Evolutionary conservation across 371 early-diverging fungal genomes (phyloP), one percentile per base, ranked within the genome.

Genomic region (Actinomortierella wolfii): DNA sequence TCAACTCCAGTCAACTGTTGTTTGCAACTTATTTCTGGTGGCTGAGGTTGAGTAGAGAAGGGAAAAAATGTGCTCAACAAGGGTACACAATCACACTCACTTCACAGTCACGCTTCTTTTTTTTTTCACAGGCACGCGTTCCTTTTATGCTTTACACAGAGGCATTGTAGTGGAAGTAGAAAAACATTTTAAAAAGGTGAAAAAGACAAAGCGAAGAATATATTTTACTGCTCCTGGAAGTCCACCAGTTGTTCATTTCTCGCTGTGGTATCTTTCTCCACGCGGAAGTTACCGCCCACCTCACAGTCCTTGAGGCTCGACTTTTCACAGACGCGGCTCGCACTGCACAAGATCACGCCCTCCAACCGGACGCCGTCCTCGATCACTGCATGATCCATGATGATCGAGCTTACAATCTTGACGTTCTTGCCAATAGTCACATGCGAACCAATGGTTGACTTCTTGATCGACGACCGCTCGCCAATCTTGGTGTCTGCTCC

Each of bases 341-440:
- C 84, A 26, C 85, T 85, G 76, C 96, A 92, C 23, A 98, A 83
- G 54, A 97, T 84, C 70, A 94, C 92, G 5, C 89, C 89, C 51
- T 96, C 96, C 39, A 98, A 76, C 76, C 92, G 94, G 60, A 90
- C 97, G 71, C 95, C 93, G 73, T 96, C 95, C 47, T 88, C 92
- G 52, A 96, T 81, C 7, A 89, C 81, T n/a, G 92, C 92, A 65
- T 95, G 85, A 73, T 98, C 97, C 96, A 96, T 94, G 51, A 98
- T 82, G 43, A 98, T 88, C 18, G 93, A 93, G 74, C 94, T 94
- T 54, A 85, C 86, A 64, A 98, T 92, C 79, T 97, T 97, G 74
- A 95, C 96, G 57, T 94, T 92, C 76, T 91, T 93, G 50, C 98
- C 98, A 78, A 98, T 93, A 18, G 84, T 74, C 71, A 96, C 92